Evolutionary conservation across 805 yeast genomes (phyloP), one percentile per base, ranked within the genome.

Genomic region (Myxozyma neotropica): DNA sequence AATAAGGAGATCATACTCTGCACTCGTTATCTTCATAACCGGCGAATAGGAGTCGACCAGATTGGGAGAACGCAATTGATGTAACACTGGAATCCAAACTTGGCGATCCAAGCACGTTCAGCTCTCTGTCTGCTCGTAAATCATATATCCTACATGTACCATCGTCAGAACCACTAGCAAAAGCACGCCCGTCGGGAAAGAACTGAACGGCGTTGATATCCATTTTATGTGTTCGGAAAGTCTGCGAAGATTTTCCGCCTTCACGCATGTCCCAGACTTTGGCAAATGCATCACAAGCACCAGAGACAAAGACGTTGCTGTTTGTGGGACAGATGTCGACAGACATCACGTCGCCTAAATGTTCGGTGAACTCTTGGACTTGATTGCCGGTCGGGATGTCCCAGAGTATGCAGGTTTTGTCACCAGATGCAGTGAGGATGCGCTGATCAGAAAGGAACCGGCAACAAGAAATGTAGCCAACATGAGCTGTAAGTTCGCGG

Each of bases 81-180:
- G 82, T 76, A 21, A 90, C 85, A 12, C 93, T 61, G 17, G 63
- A 19, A 19, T 57, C 45, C 33, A 60, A 21, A 8, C 39, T 19
- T 5, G 60, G 58, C 6, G 50, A 42, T 2, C 61, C 50, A 45
- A 84, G 89, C 17, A 67, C 71, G 7, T 83, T 79, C 44, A 90
- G 69, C 63, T 82, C 85, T 63, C 94, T 83, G 70, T 88, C 96
- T 1, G 91, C 79, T 63, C 97, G 78, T 46, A 89, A 72, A 71
- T 91, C 97, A 72, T 82, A 87, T 56, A 89, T 73, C 59, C 88
- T 78, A 26, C 88, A 76, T 0, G 79, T 71, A 2, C 93, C 92
- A 71, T 88, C 95, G 69, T 90, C 97, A 46, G 87, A 80, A 1
- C 96, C 96, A 1, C 86, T 79, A 0, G 81, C 83, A 66, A 91